phyloP scores from a whole-genome alignment of 2,329 filamentous ascomycete species.

The Alternaria solani region DNA sequence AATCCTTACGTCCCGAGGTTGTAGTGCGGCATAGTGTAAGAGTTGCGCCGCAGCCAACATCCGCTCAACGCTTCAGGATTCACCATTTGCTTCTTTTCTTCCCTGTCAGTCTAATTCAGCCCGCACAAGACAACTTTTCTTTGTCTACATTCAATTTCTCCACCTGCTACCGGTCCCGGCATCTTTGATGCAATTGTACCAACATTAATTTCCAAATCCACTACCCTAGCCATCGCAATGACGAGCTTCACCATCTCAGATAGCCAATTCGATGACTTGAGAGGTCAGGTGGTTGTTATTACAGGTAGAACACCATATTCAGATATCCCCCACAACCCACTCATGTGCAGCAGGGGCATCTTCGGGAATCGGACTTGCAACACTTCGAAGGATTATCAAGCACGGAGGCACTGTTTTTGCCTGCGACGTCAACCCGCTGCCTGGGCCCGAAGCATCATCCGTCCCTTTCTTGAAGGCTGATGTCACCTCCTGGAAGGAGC shows the following conservation, averaged over 20 bases:
- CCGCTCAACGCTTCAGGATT: not conserved
- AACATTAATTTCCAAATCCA: not conserved
- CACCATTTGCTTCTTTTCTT: not conserved
- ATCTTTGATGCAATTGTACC: not conserved
- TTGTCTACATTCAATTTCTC: not conserved
- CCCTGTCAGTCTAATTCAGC: too few species aligned
- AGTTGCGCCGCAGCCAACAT: not conserved
- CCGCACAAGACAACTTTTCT: not conserved
- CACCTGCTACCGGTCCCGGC: not conserved
- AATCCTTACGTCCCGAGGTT: not conserved
- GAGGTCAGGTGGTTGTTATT: slow-evolving; percentile 62
- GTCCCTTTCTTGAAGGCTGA: slow-evolving; percentile 40
- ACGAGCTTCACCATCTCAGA: slow-evolving; percentile 57
- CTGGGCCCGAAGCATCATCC: slow-evolving; percentile 32
- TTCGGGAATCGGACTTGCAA: slow-evolving; percentile 68
- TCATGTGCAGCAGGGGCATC: slow-evolving; percentile 57
- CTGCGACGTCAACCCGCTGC: slow-evolving; percentile 60
- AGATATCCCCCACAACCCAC: not conserved
- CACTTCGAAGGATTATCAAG: slow-evolving; percentile 60
- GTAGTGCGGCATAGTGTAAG: not conserved
- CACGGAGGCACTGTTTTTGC: slow-evolving; percentile 64
- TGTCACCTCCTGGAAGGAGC: slow-evolving; percentile 58
- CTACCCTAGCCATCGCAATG: slow-evolving; percentile 18
- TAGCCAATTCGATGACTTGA: slow-evolving; percentile 54
- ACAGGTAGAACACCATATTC: slow-evolving; percentile 53